Evolutionary conservation across 2,329 filamentous ascomycete genomes (phyloP).

Genomic region (Fusarium domesticum): DNA sequence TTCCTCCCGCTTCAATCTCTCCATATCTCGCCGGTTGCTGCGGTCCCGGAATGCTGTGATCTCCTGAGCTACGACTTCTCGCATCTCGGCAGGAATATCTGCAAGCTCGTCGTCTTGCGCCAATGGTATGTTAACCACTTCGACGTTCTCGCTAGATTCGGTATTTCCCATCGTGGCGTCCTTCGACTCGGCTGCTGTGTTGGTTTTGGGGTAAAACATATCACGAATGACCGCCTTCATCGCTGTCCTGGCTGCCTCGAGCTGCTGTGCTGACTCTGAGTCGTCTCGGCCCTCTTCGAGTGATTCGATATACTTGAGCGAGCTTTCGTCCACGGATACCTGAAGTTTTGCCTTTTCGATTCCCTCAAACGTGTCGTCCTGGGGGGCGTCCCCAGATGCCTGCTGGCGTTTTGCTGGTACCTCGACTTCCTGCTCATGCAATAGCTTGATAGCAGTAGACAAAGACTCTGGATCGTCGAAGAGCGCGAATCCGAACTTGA

Average conservation of each 20-base stretch:
- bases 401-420: constrained; percentile 77
- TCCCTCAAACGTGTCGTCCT: constrained; percentile 47
- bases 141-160: constrained; percentile 62
- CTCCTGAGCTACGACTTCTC: constrained; percentile 89
- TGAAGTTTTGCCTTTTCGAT: constrained; percentile 70
- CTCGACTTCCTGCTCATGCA: constrained; percentile 77
- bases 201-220: constrained; percentile 64
- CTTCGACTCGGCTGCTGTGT: constrained; percentile 55
- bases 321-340: constrained; percentile 77
- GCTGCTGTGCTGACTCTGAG: constrained; percentile 60
- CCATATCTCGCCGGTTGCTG: constrained; percentile 82
- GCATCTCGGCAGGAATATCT: constrained; percentile 94
- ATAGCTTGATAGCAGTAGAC: constrained; percentile 77
- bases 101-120: constrained; percentile 88
- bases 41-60: constrained; percentile 92
- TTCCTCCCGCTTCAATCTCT: constrained; percentile 83
- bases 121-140: constrained; percentile 86
- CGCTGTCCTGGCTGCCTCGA: constrained; percentile 66
- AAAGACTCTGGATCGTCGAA: constrained; percentile 90
- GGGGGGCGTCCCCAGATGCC: constrained; percentile 43
- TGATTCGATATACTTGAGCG: constrained; percentile 80
- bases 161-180: constrained; percentile 69
- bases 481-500: constrained; percentile 91
- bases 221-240: constrained; percentile 67
- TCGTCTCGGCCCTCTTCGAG: constrained; percentile 68